Conservation (phyloP, 2,329 filamentous ascomycete species). For the Proliferodiscus dingleyae region DNA sequence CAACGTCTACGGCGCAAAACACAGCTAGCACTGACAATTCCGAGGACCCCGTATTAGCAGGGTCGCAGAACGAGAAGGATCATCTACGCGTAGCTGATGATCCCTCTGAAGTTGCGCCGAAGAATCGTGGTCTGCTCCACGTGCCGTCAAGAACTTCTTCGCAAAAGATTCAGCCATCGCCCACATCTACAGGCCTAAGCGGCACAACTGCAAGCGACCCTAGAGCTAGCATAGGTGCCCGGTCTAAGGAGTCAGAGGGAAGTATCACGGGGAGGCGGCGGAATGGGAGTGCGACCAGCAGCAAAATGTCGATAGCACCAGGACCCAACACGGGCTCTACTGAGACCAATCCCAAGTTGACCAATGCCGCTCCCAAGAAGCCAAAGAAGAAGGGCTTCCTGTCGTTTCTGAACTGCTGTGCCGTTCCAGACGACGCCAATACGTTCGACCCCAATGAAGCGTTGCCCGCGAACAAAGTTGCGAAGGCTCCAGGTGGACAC, state of each 20-base stretch:
- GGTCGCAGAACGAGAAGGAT: conserved; percentile 26
- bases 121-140: conserved; percentile 48
- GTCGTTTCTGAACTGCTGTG: conserved; percentile 43
- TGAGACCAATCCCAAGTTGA: conserved; percentile 31
- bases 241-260: conserved; percentile 60
- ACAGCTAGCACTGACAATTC: conserved; percentile 29
- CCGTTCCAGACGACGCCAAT: conserved; percentile 36
- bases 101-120: conserved; percentile 29
- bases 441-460: conserved; percentile 38
- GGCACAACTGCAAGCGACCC: conserved; percentile 55
- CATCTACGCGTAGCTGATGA: conserved; percentile 21
- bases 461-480: conserved; percentile 41
- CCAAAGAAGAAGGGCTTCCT: conserved; percentile 41
- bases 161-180: conserved; percentile 54
- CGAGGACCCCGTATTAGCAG: conserved; percentile 23
- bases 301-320: conserved; percentile 49
- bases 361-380: conserved; percentile 22
- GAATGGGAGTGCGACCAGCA: conserved; percentile 65
- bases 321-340: conserved; percentile 35
- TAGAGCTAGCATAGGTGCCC: conserved; percentile 57
- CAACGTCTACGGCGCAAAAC: conserved; percentile 27
- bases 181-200: conserved; percentile 55
- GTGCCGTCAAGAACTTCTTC: conserved; percentile 60
- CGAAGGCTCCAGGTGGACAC: conserved; percentile 33
- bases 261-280: conserved; percentile 59